Evolutionary conservation across 805 yeast species (phyloP), one percentile per base, ranked within the genome.

Genomic region (Ogataea corticis): DNA sequence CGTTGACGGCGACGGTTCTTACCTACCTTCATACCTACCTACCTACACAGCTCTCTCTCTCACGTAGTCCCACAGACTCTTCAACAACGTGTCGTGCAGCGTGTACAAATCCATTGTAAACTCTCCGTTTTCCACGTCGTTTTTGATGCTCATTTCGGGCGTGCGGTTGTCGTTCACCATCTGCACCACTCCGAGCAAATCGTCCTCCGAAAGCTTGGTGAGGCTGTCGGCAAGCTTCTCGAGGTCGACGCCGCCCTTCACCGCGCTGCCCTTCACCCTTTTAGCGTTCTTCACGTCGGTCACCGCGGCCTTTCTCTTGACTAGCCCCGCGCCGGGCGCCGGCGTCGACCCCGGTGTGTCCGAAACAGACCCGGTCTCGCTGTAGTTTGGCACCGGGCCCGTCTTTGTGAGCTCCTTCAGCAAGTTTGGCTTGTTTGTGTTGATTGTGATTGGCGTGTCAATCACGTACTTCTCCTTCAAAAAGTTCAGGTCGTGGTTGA

Each of bases 91-190:
- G 63, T 92, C 97, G 16, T 98, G 98, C 55, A 92, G 73, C 21
- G 97, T 91, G 67, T 82, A 91, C 56, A 92, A 77, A 69, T 92
- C 99, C 87, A 92, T 88, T 44, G 96, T 89, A 66, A 94, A 92
- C 71, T 94, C 98, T 42, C 99, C 99, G 58, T 88, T 92, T 51
- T 92, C 98, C 41, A 88, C 90, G 60, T 92, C 96, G 66, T 94
- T 92, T 64, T 91, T 91, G 57, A 92, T 85, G 68, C 86, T 90
- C 96, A 92, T 92, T 39, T 92, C 98, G 36, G 88, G 81, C 4
- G 98, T 89, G 62, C 88, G 80, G 70, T 94, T 94, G 66, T 92
- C 98, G 35, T 96, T 90, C 33, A 92, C 94, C 97, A 92, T 91
- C 69, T 92, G 98, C 44, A 92, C 98, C 39, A 94, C 94, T 28